Base-by-base conservation (phyloP, 768 basidiomycete species). In the Auriculariales sp. region DNA sequence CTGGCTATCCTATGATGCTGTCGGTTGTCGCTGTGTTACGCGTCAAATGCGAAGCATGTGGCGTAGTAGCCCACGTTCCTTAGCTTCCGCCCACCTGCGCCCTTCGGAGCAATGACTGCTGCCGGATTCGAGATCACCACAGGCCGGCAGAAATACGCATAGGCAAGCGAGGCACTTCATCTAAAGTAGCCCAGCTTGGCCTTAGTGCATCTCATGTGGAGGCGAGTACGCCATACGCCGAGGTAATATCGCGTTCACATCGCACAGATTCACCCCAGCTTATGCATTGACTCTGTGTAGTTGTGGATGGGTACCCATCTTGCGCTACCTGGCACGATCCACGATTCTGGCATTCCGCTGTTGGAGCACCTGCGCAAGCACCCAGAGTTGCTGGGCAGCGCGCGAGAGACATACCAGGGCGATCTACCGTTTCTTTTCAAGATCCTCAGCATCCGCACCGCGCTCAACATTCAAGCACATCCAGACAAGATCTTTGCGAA, bases 291-390 rank as follows among this genome's bases (percentile, higher is more conserved):
- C 36, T 42, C 51, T n/a, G 30, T 12, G 49, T 61, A 97, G 92
- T 70, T 99, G 36, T 99, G 95, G 95, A 98, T 98, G 94, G 95
- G 95, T 9, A 98, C 95, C 0, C 95, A 98, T 58, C 74, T 86
- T 2, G 85, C 70, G 30, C 72, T 81, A 6, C 83, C 83, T 0
- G 81, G 83, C 4, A 65, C 64, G 5, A 60, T 77, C 17, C 60
- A 67, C 52, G 52, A 55, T 15, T 51, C 69, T 10, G 72, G 75
- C 14, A 74, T 77, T 9, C 65, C 64, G 19, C 78, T 78, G 53
- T 77, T 72, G 3, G 68, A 77, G 17, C 65, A 86, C 59, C 72
- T 99, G 53, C 68, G 74, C 17, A 65, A 70, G 3, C 70, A 87
- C 61, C 80, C 83, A 25, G 67, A 73, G 45, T 74, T 92, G 50